Percentiles rank a stretch among this genome's conserved stretches.
Conservation (phyloP, 2,329 filamentous ascomycete species). For the Escovopsis sp. region DNA sequence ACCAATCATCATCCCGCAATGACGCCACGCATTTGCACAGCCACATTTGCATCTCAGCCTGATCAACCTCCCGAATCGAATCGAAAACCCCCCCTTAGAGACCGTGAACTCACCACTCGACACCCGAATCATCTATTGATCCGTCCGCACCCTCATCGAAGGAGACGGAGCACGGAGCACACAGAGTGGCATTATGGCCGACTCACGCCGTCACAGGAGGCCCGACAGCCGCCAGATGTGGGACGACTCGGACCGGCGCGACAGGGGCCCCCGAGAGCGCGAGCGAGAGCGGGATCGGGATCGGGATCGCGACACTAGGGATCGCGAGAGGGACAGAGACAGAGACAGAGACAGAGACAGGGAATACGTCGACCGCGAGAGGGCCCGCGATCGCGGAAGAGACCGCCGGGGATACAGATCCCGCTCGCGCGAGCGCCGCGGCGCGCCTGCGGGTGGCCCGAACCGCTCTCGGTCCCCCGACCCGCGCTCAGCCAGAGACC, state of each 20-base stretch:
- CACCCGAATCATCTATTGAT: no score
- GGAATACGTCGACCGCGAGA: conserved; percentile 12
- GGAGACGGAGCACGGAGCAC: no score
- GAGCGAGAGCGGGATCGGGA: conserved; percentile 18
- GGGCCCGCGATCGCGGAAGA: neutral
- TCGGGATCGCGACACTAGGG: conserved; percentile 15
- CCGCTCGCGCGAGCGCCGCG: neutral
- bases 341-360: conserved; percentile 19
- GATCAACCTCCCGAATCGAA: neutral
- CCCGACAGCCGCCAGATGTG: conserved; percentile 46
- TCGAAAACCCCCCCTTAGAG: no score
- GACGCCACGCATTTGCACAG: neutral
- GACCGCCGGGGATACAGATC: neutral
- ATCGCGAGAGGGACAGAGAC: conserved; percentile 22
- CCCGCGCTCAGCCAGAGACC: no score
- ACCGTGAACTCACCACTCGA: no score
- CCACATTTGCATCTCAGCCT: conserved; percentile 4
- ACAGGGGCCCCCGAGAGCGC: conserved; percentile 15
- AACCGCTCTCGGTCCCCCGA: neutral
- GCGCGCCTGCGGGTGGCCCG: neutral
- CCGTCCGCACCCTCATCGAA: neutral
- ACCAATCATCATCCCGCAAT: conserved; percentile 1
- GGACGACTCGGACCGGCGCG: conserved; percentile 36
- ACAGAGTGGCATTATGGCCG: conserved; percentile 15
- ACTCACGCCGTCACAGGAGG: conserved; percentile 19